Evolutionary conservation across 257 asterid species (phyloP), one percentile per base, ranked within the genome.

Genomic region (Lithospermum erythrorhizon): DNA sequence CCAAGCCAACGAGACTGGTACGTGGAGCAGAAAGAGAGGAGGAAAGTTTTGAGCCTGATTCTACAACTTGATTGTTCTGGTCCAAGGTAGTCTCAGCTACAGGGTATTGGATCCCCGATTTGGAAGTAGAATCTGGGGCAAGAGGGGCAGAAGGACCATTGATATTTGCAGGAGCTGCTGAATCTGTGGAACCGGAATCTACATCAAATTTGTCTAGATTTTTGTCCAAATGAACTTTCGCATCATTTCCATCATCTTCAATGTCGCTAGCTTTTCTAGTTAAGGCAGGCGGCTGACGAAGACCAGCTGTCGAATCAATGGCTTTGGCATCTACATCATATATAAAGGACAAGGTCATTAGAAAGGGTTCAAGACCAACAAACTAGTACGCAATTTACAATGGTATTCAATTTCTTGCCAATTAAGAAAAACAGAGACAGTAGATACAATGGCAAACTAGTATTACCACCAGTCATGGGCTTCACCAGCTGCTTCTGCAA

Each of bases 401-500:
- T 23, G 59, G 54, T 14, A 53, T 48, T 22, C 21, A 21, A 49
- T 27, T 59, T 56, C 58, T 21, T 15, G 25, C 59, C 19, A 29
- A 29, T 59, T 22, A 62, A 30, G 32, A 47, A 37, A 25, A 65
- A 65, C 32, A 37, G n/a, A 19, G 73, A 57, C 17, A 9, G 25
- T 21, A 61, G 52, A 4, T 45, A 49, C 45, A 16, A 41, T 41
- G 49, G 17, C 1, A 41, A 14, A 41, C 17, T 41, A 13, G 11
- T 64, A 55, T 71, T 76, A 83, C 95, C 93, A 53, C 72, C 83
- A 20, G 75, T 54, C 29, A 54, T 61, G 65, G 24, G 78, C 70
- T 74, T 78, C 61, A 67, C 62, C 63, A 90, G 73, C 61, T 61
- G 75, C 74, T 87, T 90, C 78, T 87, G 95, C 79, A 90, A 75